Conservation (phyloP, 2,329 filamentous ascomycete genomes). For the Tolypocladium tundrense region DNA sequence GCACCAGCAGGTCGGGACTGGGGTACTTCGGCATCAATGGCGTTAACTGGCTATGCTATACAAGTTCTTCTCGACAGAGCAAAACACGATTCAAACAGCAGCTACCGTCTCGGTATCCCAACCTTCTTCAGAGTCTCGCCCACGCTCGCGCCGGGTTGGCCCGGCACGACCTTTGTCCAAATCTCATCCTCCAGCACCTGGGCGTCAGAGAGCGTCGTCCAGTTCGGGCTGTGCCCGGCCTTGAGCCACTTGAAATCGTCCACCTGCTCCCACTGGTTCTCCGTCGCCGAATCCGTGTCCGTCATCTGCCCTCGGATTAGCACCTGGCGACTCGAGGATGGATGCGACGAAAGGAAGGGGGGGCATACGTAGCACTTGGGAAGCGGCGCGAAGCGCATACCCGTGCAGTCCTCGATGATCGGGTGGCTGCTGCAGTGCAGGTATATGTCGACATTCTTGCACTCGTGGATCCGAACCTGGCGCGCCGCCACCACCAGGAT, state of each 20-base stretch:
- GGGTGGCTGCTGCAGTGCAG: conserved; percentile 72
- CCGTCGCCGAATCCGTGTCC: conserved; percentile 18
- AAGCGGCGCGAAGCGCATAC: conserved; percentile 69
- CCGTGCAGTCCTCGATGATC: conserved; percentile 83
- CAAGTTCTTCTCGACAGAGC: not conserved
- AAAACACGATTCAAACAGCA: not conserved
- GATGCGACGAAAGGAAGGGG: not conserved
- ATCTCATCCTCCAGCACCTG: conserved; percentile 49
- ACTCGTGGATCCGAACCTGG: conserved; percentile 93
- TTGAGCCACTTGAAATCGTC: conserved; percentile 99
- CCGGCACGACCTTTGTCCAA: conserved; percentile 61
- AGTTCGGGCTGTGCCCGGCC: conserved; percentile 77
- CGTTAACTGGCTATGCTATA: not conserved
- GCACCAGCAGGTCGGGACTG: not conserved
- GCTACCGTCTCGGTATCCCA: conserved; percentile 22
- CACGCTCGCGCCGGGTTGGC: conserved; percentile 49
- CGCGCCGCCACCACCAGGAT: conserved; percentile 69
- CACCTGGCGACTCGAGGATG: not conserved
- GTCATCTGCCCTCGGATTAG: conserved; percentile 9
- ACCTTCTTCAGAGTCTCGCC: conserved; percentile 53
- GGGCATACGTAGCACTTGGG: conserved; percentile 58
- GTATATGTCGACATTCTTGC: conserved; percentile 71
- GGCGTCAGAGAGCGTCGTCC: conserved; percentile 56
- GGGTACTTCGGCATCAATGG: not conserved
- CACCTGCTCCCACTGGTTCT: conserved; percentile 78